phyloP scores from a whole-genome alignment of 2,329 filamentous ascomycete species.

The Waltergamsia citrina region DNA sequence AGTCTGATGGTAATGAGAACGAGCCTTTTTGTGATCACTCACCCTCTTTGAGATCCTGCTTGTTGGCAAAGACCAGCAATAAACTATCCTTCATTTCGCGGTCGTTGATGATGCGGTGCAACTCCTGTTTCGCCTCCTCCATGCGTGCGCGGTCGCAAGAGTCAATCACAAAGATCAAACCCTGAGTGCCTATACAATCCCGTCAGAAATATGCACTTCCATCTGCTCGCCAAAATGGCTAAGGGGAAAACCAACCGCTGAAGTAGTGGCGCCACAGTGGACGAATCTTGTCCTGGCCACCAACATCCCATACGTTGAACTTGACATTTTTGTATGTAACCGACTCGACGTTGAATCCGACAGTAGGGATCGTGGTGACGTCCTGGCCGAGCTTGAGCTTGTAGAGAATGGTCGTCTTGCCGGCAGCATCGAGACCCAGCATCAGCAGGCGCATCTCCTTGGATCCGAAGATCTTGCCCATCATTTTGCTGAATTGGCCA shows the following conservation, averaged over 20 bases:
- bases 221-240: not conserved
- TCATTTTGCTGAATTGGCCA: slow-evolving; percentile 87
- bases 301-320: slow-evolving; percentile 99
- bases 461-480: slow-evolving; percentile 97
- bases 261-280: slow-evolving; percentile 98
- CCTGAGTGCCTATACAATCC: slow-evolving; percentile 66
- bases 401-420: slow-evolving; percentile 98
- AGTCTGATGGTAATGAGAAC: not conserved
- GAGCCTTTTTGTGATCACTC: too few relatives aligned
- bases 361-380: slow-evolving; percentile 95
- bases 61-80: slow-evolving; percentile 94
- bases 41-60: slow-evolving; percentile 89
- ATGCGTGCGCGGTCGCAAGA: slow-evolving; percentile 86
- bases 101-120: slow-evolving; percentile 96
- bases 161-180: slow-evolving; percentile 97
- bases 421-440: slow-evolving; percentile 93
- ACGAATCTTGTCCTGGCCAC: slow-evolving; percentile 97
- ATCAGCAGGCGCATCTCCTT: slow-evolving; percentile 99
- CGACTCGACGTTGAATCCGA: slow-evolving; percentile 98
- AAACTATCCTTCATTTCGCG: slow-evolving; percentile 95
- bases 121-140: slow-evolving; percentile 84
- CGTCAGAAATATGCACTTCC: not conserved
- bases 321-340: slow-evolving; percentile 99
- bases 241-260: slow-evolving; percentile 44
- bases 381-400: slow-evolving; percentile 98